Evolutionary conservation across 495 filamentous ascomycete species (phyloP).

Genomic region (Tirmania nivea): DNA sequence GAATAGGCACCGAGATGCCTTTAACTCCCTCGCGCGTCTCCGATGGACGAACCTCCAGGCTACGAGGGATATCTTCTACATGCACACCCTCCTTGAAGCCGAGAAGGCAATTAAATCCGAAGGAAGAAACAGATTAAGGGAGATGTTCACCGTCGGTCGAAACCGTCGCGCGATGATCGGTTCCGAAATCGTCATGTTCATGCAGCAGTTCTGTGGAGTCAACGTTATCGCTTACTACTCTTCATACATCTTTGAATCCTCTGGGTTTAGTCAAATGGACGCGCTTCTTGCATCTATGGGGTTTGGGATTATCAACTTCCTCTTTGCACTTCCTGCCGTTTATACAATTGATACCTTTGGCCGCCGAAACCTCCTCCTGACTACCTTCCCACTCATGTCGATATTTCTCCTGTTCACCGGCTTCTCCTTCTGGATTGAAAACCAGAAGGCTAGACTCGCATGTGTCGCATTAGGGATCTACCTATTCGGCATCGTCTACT

Average conservation of each 20-base stretch:
- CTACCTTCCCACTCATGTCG: slow-evolving; percentile 58
- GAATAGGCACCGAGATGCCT: slow-evolving; percentile 42
- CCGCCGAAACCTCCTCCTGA: slow-evolving; percentile 54
- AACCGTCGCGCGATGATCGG: slow-evolving; percentile 61
- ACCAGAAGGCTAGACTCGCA: slow-evolving; percentile 25
- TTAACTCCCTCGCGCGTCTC: slow-evolving; percentile 39
- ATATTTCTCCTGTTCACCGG: slow-evolving; percentile 56
- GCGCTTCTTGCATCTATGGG: slow-evolving; percentile 50
- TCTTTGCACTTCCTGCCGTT: slow-evolving; percentile 57
- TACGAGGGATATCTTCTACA: slow-evolving; percentile 64
- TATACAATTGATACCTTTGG: slow-evolving; percentile 71
- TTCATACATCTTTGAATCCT: slow-evolving; percentile 38
- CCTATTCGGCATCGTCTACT: slow-evolving; percentile 54
- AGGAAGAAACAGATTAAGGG: slow-evolving; percentile 35
- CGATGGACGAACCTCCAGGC: slow-evolving; percentile 54
- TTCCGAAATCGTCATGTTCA: slow-evolving; percentile 62
- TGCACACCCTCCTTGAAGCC: slow-evolving; percentile 46
- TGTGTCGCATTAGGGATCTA: slow-evolving; percentile 52
- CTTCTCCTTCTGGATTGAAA: slow-evolving; percentile 55
- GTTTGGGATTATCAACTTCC: slow-evolving; percentile 57
- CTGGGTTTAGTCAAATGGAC: slow-evolving; percentile 31
- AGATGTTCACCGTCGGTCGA: slow-evolving; percentile 50
- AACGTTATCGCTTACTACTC: slow-evolving; percentile 56
- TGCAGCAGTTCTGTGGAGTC: slow-evolving; percentile 37
- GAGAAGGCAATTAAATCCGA: slow-evolving; percentile 36